Base-by-base conservation (phyloP, 768 basidiomycete genomes). In the Amanita brunnescens region DNA sequence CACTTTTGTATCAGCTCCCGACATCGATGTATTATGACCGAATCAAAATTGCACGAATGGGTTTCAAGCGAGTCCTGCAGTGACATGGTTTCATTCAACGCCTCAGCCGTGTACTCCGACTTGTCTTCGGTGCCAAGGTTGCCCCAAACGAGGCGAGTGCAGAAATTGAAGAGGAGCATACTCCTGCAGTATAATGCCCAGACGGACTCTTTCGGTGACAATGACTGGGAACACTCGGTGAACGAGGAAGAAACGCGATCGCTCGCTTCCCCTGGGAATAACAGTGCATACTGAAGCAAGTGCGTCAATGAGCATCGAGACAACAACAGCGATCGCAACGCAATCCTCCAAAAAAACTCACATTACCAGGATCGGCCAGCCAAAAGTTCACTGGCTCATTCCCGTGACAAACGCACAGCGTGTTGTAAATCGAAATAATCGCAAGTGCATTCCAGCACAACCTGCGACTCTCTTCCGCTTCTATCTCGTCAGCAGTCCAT, bases 171-270 rank as follows among this genome's bases (percentile, higher is more conserved):
- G 3, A 90, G 70, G 8, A 91, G 74, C 83, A 90, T 85, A 61
- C 80, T 80, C 30, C 88, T 80, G 65, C 86, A 88, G 58, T 87
- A 87, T 23, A 91, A 69, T 0, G 85, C 87, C 87, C 87, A 90
- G 1, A 91, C 74, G 13, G 83, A 81, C 55, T 90, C 85, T 61
- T 88, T 90, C 13, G 81, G 74, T 14, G 82, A 82, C 30, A 73
- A 73, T 29, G 68, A 66, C 50, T 72, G 68, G 48, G 67, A 67
- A 20, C 69, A 65, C 10, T 37, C 42, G 37, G 68, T 65, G 51
- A 69, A 72, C 30, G 60, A 58, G 16, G 64, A 67, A 5, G 76
- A 68, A 16, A 66, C 60, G 46, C 79, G 77, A 59, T 82, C 79
- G 38, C 74, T 67, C 6, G 76, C 73, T 64, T 91, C 87, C 1